Evolutionary conservation across 2,329 filamentous ascomycete genomes (phyloP).

Genomic region (Dothideomycetidae sp.): DNA sequence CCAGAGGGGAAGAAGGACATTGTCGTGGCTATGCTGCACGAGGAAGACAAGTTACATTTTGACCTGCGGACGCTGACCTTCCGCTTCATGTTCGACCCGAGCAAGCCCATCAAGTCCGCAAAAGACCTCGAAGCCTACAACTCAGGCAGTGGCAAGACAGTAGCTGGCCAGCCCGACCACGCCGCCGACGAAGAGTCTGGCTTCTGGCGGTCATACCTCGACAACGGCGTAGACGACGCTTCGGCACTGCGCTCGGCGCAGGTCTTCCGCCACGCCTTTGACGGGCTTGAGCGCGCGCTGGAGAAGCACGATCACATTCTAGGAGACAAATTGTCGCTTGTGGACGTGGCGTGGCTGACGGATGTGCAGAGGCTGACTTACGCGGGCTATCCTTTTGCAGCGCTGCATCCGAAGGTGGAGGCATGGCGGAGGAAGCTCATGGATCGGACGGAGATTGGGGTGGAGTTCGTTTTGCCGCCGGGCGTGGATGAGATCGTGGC

Average conservation of each 20-base stretch:
- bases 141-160: not conserved
- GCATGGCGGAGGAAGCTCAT: not conserved
- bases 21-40: not conserved
- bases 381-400: not conserved
- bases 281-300: not conserved
- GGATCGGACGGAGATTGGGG: not conserved
- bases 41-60: not conserved
- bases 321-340: not conserved
- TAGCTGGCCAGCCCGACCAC: not conserved
- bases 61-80: not conserved
- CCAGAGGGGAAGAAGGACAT: not conserved
- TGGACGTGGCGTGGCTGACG: not conserved
- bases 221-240: not conserved
- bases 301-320: not conserved
- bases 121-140: not conserved
- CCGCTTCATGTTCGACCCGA: not conserved
- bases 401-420: not conserved
- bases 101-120: not conserved
- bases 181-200: not conserved
- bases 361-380: not conserved
- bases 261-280: not conserved
- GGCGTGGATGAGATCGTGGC: not conserved
- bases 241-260: too few relatives aligned
- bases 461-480: not conserved
- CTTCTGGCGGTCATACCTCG: not conserved